Evolutionary conservation across 2,329 filamentous ascomycete species (phyloP), one percentile per base, ranked within the genome.

Genomic region (Colletotrichum neosansevieriae): DNA sequence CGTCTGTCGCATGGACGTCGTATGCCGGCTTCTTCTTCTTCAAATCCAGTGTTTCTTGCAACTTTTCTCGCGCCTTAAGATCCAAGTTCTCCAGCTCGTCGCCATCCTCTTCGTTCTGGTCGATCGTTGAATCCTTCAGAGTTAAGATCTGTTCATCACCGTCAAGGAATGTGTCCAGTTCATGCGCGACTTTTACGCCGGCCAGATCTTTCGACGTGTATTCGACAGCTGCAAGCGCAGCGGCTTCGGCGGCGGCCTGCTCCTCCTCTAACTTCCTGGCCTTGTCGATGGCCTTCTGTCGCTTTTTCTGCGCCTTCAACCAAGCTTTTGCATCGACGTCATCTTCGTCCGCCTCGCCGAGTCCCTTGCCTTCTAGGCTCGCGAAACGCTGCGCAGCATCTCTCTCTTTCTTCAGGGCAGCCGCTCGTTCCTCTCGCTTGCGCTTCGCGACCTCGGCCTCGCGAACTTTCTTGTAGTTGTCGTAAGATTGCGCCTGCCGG

Each of bases 21-120:
- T 99, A 99, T 1, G 90, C 90, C 0, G 92, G 91, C 76, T 91
- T 93, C 79, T 94, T 94, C 85, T 97, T 98, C 83, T 98, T 97
- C 45, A 94, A 81, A 47, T 96, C 90, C 12, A 98, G 82, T 73
- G 88, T 91, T 74, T 98, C 93, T 50, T 88, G 84, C 21, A 94
- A 82, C 76, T 88, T 88, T 77, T 96, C 92, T 67, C 86, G 85
- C 73, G 94, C 93, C 50, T 88, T 87, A 60, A 97, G 80, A 36
- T 90, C 85, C 45, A 92, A 74, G 69, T 94, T 94, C 77, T 96
- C 93, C 13, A 99, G 85, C 80, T 98, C 94, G 77, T 98, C 96
- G 2, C 93, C 95, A 67, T 94, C 92, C 32, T 94, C 94, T 66
- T 95, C 93, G 36, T 92, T 91, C 67, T 93, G 89, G 56, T 94